A percentile compares a stretch with the other conserved stretches of the same genome.
These are phyloP conservation scores for Metroxylon sagu DNA, from an alignment of 176 grass and related monocot species.

Conservation along the genomic window DNA sequence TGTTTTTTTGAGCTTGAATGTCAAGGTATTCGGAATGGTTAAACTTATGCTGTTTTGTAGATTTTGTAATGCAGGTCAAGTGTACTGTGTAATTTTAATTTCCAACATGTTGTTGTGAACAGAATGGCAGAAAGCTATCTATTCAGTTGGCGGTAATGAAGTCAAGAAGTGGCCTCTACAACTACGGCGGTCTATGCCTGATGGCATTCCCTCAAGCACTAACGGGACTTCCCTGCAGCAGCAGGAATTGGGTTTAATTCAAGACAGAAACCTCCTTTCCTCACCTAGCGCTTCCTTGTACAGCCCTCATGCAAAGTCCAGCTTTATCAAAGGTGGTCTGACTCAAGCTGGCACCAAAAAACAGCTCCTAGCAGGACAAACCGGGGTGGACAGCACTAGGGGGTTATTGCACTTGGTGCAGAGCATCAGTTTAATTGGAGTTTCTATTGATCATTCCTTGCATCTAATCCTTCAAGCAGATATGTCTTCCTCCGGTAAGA, in stretches of 20 bases:
- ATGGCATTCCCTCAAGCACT: slow-evolving; percentile 42
- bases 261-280: slow-evolving; percentile 78
- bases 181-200: slow-evolving; percentile 68
- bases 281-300: slow-evolving; percentile 69
- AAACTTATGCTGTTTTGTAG: not conserved
- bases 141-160: slow-evolving; percentile 81
- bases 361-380: slow-evolving; percentile 62
- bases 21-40: slow-evolving; percentile 46
- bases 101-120: slow-evolving; percentile 7
- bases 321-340: slow-evolving; percentile 64
- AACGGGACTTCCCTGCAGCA: slow-evolving; percentile 61
- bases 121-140: slow-evolving; percentile 97
- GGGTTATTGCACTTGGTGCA: slow-evolving; percentile 73
- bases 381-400: slow-evolving; percentile 50
- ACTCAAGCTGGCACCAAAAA: slow-evolving; percentile 68
- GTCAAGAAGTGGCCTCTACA: slow-evolving; percentile 92
- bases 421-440: slow-evolving; percentile 83
- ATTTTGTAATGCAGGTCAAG: slow-evolving; percentile 5
- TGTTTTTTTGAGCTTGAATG: slow-evolving; percentile 98
- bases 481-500: slow-evolving; percentile 52
- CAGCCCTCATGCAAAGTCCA: slow-evolving; percentile 74
- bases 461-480: slow-evolving; percentile 71
- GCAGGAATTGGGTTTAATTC: slow-evolving; percentile 72
- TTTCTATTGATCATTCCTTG: slow-evolving; percentile 74
- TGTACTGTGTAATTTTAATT: slow-evolving; percentile 16